Evolutionary conservation across 2,329 filamentous ascomycete genomes (phyloP).

Genomic region (Epichloe scottii): DNA sequence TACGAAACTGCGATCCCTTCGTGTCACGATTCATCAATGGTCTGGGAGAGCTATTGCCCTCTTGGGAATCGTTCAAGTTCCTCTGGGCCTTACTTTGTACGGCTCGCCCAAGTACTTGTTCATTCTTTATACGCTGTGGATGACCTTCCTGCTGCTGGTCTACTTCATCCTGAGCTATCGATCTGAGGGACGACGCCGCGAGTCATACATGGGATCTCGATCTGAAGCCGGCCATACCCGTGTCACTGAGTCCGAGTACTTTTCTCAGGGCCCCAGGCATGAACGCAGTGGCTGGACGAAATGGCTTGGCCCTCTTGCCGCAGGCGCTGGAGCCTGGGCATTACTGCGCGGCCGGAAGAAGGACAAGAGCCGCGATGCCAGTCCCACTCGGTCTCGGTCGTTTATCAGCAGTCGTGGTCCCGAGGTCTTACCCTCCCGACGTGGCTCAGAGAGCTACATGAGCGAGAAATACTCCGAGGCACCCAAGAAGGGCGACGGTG

Average conservation of each 20-base stretch:
- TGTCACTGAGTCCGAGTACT: constrained; percentile 29
- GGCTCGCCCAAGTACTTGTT: constrained; percentile 80
- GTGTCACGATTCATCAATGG: constrained; percentile 73
- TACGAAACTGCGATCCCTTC: constrained; percentile 33
- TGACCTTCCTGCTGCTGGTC: constrained; percentile 54
- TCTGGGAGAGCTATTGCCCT: constrained; percentile 65
- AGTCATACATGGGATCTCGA: constrained; percentile 44
- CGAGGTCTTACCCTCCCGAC: constrained; percentile 40
- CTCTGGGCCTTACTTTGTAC: constrained; percentile 81
- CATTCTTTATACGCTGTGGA: constrained; percentile 72
- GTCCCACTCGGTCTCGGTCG: constrained; percentile 26
- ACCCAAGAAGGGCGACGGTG: constrained; percentile 26
- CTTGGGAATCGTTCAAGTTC: constrained; percentile 75
- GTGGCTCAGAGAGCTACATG: constrained; percentile 44
- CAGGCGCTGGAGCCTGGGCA: constrained; percentile 37
- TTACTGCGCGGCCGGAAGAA: constrained; percentile 33
- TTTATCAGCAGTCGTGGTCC: constrained; percentile 26
- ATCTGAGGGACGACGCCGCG: constrained; percentile 38
- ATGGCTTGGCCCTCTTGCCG: constrained; percentile 41
- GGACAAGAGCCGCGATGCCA: constrained; percentile 27
- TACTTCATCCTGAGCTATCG: constrained; percentile 75
- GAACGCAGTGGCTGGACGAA: constrained; percentile 22
- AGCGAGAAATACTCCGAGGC: constrained; percentile 54
- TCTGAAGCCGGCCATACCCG: constrained; percentile 33
- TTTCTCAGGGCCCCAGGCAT: constrained; percentile 20